Evolutionary conservation across 331 rosid species (phyloP), one percentile per base, ranked within the genome.

Genomic region (Spiraea crenata): DNA sequence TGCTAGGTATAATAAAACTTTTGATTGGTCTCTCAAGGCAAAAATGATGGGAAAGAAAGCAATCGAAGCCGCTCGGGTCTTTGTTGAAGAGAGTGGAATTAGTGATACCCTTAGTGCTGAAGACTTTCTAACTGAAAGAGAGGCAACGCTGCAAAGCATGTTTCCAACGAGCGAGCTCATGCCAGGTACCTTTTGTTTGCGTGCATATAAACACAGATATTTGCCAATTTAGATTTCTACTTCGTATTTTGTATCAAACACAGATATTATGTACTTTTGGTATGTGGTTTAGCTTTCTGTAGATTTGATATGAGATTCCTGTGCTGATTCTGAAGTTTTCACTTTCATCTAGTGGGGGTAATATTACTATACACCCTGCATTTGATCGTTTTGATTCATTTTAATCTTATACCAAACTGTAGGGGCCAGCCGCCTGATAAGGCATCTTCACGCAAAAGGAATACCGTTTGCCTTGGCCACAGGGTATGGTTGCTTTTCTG

Each of bases 41-140:
- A 90, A 84, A 74, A 90, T 93, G 95, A 89, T 93, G 96, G 97
- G 99, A 67, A 89, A 40, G 86, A 89, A 91, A 86, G 97, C 97
- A 70, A 89, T 82, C 25, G 95, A 93, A 83, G 85, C 99, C 69
- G 95, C 99, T 57, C 81, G 83, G 84, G 74, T 90, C 69, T 93
- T 93, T 79, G 97, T 93, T 70, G 85, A 87, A 79, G 95, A 86
- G 66, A 77, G 82, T 8, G 96, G 95, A 67, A 82, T 93, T 39
- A 77, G 87, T 44, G 88, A 91, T 52, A 80, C 86, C 71, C 89
- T 87, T 46, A 80, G 76, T n/a, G 75, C 97, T 1, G 97, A 93
- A 71, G 90, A 85, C 38, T 93, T 93, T 82, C 85, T 91, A 0
- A 75, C 80, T 25, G 97, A 93, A 80, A 85, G 97, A 77, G 97